Evolutionary conservation across 192 early-diverging fungal species (phyloP).

Genomic region (Borealophlyctis nickersoniae): DNA sequence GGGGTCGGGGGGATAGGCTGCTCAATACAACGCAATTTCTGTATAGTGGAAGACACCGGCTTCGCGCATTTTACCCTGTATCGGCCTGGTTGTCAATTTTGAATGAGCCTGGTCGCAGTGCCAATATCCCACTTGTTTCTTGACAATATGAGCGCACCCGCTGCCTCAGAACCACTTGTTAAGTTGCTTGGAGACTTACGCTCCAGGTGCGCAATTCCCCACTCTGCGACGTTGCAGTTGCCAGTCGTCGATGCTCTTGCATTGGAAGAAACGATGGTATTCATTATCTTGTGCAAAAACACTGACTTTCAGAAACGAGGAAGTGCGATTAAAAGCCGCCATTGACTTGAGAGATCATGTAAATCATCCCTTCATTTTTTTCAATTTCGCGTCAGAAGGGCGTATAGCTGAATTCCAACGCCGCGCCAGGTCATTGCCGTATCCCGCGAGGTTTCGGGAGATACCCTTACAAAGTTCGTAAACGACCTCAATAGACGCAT

Average conservation of each 20-base stretch:
- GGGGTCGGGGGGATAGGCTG: too few relatives aligned
- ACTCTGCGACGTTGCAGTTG: not conserved
- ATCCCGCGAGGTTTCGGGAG: constrained; percentile 68
- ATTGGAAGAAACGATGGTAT: not conserved
- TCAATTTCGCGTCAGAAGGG: not conserved
- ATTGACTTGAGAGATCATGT: constrained; percentile 64
- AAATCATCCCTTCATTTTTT: constrained; percentile 21
- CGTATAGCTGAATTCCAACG: not conserved
- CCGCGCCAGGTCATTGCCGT: constrained; percentile 44
- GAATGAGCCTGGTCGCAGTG: too few relatives aligned
- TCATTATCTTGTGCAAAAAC: not conserved
- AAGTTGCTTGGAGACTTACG: constrained; percentile 14
- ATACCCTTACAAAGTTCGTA: constrained; percentile 69
- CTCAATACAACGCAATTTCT: too few relatives aligned
- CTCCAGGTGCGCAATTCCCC: constrained; percentile 2
- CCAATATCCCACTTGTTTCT: too few relatives aligned
- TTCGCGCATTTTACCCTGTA: too few relatives aligned
- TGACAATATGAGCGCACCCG: constrained; percentile 16
- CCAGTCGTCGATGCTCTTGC: too few relatives aligned
- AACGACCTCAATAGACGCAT: constrained; percentile 78
- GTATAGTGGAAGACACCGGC: too few relatives aligned
- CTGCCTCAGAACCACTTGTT: constrained; percentile 11
- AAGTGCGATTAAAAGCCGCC: constrained; percentile 52
- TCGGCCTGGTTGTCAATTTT: too few relatives aligned
- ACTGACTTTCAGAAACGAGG: constrained; percentile 52